Evolutionary conservation across 768 basidiomycete species (phyloP).

Genomic region (Hortiboletus campestris): DNA sequence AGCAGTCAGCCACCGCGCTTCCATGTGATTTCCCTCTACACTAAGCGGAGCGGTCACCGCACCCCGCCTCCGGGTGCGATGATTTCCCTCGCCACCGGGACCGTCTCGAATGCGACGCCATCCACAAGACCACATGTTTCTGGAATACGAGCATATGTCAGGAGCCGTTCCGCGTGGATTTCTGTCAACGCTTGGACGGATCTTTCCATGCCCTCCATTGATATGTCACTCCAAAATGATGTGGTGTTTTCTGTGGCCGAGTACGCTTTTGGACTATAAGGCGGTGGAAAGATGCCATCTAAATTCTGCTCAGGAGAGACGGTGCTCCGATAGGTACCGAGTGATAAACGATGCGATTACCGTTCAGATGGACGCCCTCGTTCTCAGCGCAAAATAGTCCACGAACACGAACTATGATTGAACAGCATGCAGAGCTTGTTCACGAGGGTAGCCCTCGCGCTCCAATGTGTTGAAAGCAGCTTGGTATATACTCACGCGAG

Average conservation of each 20-base stretch:
- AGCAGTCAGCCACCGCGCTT: conserved; percentile 76
- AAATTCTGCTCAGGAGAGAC: conserved; percentile 69
- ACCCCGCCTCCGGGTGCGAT: conserved; percentile 65
- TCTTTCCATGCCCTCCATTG: conserved; percentile 28
- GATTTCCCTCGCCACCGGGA: conserved; percentile 67
- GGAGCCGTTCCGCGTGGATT: conserved; percentile 65
- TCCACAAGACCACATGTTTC: conserved; percentile 57
- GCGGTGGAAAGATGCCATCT: conserved; percentile 71
- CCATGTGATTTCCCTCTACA: conserved; percentile 30
- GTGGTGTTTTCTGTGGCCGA: conserved; percentile 39
- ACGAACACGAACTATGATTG: conserved; percentile 49
- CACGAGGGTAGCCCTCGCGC: conserved; percentile 45
- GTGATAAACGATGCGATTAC: conserved; percentile 60
- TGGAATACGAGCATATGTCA: conserved; percentile 47
- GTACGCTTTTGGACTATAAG: conserved; percentile 60
- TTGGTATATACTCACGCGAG: conserved; percentile 53
- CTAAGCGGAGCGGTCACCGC: conserved; percentile 30
- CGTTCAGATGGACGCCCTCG: conserved; percentile 9
- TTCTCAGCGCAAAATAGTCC: conserved; percentile 31
- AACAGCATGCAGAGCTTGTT: conserved; percentile 50
- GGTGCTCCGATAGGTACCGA: conserved; percentile 74
- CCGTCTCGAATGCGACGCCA: conserved; percentile 74
- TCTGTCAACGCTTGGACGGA: conserved; percentile 52
- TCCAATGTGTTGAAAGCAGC: conserved; percentile 54
- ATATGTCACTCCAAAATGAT: conserved; percentile 36